phyloP scores from a whole-genome alignment of 2,329 filamentous ascomycete genomes.

The Botrytis galanthina region DNA sequence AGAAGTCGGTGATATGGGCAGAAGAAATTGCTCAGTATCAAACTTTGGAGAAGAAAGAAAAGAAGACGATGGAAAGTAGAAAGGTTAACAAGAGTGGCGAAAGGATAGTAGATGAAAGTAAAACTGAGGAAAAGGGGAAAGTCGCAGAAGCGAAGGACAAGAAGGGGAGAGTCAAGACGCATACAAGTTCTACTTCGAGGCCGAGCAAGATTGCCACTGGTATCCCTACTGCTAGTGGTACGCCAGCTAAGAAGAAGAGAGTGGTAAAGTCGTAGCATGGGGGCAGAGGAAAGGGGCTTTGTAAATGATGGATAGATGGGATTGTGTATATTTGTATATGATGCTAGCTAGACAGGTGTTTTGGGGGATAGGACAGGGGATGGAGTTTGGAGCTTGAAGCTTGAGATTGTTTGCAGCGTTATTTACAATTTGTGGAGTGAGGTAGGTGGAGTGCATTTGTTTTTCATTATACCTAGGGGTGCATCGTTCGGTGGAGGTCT shows the following conservation, averaged over 20 bases:
- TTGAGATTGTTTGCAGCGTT: not conserved
- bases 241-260: slow-evolving; percentile 36
- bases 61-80: slow-evolving; percentile 28
- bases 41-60: slow-evolving; percentile 28
- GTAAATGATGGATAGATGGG: not conserved
- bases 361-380: not conserved
- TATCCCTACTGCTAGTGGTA: slow-evolving; percentile 36
- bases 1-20: slow-evolving; percentile 37
- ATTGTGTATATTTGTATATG: not conserved
- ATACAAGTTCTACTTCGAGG: slow-evolving; percentile 26
- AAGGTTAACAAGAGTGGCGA: slow-evolving; percentile 18
- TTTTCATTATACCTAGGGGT: slow-evolving; percentile 6
- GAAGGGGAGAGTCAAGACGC: slow-evolving; percentile 30
- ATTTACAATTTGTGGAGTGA: not conserved
- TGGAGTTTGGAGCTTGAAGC: not conserved
- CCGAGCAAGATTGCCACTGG: slow-evolving; percentile 34
- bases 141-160: slow-evolving; percentile 28
- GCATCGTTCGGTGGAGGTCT: not conserved
- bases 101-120: slow-evolving; percentile 27
- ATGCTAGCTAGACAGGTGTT: not conserved
- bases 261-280: not conserved
- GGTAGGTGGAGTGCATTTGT: not conserved
- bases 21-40: slow-evolving; percentile 37
- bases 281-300: not conserved
- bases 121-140: slow-evolving; percentile 29